These are phyloP conservation scores for Dictyophora rubrovolvata DNA, from an alignment of 768 basidiomycete genomes.

Conservation along the genomic window DNA sequence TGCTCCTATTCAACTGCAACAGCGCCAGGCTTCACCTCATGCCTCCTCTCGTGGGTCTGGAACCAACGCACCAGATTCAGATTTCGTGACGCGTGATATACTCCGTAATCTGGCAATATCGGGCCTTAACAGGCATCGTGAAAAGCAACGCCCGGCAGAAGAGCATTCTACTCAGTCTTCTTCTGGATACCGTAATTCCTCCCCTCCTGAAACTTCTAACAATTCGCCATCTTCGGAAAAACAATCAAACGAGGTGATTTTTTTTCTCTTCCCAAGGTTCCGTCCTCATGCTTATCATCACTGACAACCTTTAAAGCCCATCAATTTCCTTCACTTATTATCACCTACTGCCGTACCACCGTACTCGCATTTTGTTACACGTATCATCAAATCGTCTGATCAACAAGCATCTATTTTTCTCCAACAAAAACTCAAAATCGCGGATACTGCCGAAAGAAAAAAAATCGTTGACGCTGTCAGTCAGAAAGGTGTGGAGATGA, in stretches of 20 bases:
- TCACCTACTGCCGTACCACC: slow-evolving; percentile 81
- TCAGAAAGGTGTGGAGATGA: slow-evolving; percentile 80
- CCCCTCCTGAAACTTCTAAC: slow-evolving; percentile 20
- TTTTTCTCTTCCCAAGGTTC: background rate
- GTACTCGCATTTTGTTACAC: slow-evolving; percentile 69
- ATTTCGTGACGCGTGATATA: slow-evolving; percentile 1
- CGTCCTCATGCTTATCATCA: too few species aligned
- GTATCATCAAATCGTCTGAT: slow-evolving; percentile 83
- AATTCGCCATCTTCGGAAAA: slow-evolving; percentile 16
- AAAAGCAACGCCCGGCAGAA: background rate
- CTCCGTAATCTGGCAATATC: slow-evolving; percentile 6
- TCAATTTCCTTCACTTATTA: slow-evolving; percentile 79
- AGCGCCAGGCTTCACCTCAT: slow-evolving; percentile 19
- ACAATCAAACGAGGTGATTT: slow-evolving; percentile 39
- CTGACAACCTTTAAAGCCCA: slow-evolving; percentile 41
- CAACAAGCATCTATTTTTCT: slow-evolving; percentile 87
- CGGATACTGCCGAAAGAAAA: slow-evolving; percentile 61
- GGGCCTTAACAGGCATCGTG: slow-evolving; percentile 1
- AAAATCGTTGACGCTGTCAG: slow-evolving; percentile 87
- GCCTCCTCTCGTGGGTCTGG: slow-evolving; percentile 29
- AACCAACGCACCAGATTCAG: slow-evolving; percentile 26
- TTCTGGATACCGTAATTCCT: slow-evolving; percentile 20
- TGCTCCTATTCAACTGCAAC: slow-evolving; percentile 23
- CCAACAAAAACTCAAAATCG: slow-evolving; percentile 84
- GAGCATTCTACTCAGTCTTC: slow-evolving; percentile 1